Conservation (phyloP, 345 rosid species). For the Carallia brachiata region DNA sequence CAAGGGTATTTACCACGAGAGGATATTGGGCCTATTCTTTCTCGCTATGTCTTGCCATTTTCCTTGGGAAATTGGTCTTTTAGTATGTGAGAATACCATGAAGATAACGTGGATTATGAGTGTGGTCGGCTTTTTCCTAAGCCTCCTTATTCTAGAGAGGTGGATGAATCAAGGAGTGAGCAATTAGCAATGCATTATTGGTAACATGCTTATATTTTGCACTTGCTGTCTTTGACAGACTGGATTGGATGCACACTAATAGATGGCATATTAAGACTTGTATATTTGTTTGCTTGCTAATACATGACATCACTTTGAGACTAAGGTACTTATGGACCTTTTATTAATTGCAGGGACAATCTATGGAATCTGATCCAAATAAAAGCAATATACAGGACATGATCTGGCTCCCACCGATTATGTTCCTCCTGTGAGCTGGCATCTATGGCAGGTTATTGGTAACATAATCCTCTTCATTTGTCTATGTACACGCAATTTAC, state of each 20-base stretch:
- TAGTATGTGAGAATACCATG: slow-evolving; percentile 81
- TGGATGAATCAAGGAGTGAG: slow-evolving; percentile 30
- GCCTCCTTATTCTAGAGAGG: slow-evolving; percentile 97
- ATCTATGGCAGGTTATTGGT: slow-evolving; percentile 97
- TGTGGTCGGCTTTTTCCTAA: slow-evolving; percentile 88
- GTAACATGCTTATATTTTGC: too few species aligned
- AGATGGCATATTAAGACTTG: neutral
- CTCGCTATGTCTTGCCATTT: slow-evolving; percentile 91
- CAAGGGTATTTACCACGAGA: slow-evolving; percentile 90
- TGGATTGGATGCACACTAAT: neutral
- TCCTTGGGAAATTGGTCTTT: slow-evolving; percentile 94
- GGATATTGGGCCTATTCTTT: slow-evolving; percentile 82
- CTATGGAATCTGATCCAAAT: slow-evolving; percentile 63
- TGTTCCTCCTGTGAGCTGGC: slow-evolving; percentile 97
- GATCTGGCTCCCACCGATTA: slow-evolving; percentile 95
- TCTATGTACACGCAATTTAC: neutral
- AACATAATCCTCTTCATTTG: slow-evolving; percentile 26
- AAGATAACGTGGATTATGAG: slow-evolving; percentile 82
- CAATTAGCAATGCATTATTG: too few species aligned
- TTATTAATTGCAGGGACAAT: slow-evolving; percentile 48
- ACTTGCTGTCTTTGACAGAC: neutral
- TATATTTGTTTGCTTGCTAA: neutral
- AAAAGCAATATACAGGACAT: slow-evolving; percentile 68
- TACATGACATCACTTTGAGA: slow-evolving; percentile 4
- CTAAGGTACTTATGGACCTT: neutral